Conservation (phyloP, 371 early-diverging fungal species). For the Mortierella sp. region DNA sequence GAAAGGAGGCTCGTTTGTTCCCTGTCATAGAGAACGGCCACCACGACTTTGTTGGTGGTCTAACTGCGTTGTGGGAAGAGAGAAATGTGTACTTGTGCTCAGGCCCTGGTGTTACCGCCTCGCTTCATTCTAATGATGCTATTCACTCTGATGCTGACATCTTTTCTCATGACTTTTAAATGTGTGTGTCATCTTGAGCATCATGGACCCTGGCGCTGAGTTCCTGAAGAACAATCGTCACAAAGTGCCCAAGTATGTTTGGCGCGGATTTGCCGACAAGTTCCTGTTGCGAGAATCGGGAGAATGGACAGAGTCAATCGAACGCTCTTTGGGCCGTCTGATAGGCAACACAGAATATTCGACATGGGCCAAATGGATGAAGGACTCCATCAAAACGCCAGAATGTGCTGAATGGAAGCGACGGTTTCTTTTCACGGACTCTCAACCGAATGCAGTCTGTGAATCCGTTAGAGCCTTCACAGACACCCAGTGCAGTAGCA, state of each 20-base stretch:
- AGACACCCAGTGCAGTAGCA: not conserved
- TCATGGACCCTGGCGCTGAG: not conserved
- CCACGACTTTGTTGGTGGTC: constrained; percentile 20
- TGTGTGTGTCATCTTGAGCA: too few species aligned
- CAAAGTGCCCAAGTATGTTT: constrained; percentile 18
- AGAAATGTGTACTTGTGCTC: too few species aligned
- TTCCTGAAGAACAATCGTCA: constrained; percentile 18
- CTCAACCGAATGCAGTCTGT: not conserved
- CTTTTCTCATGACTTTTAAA: not conserved
- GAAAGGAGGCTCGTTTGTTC: constrained; percentile 15
- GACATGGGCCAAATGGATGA: constrained; percentile 11
- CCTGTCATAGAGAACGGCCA: constrained; percentile 17
- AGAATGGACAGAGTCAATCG: constrained; percentile 4
- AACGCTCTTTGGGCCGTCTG: not conserved
- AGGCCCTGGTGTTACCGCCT: too few species aligned
- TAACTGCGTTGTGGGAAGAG: constrained; percentile 23
- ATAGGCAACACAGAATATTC: constrained; percentile 5
- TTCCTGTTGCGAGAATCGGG: constrained; percentile 5
- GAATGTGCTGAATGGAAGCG: constrained; percentile 13
- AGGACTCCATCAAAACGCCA: constrained; percentile 4
- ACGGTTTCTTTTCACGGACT: constrained; percentile 1
- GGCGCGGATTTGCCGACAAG: constrained; percentile 29
- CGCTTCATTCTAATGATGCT: constrained; percentile 8
- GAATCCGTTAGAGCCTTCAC: constrained; percentile 1
- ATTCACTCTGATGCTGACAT: constrained; percentile 6